phyloP scores from a whole-genome alignment of 768 basidiomycete genomes.

The Boletus coccyginus region DNA sequence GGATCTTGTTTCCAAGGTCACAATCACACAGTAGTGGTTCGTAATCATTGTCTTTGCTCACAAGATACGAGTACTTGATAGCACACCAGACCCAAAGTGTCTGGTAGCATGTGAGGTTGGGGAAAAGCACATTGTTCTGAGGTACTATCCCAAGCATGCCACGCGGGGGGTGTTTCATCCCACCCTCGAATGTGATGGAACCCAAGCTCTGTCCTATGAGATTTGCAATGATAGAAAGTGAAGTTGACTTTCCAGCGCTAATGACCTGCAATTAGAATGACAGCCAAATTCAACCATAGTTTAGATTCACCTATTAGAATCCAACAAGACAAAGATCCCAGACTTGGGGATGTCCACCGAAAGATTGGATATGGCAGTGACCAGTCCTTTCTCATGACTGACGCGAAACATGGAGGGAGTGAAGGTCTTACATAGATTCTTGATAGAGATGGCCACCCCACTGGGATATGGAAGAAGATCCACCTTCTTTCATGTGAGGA shows the following conservation, averaged over 20 bases:
- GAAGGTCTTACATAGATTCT: constrained; percentile 59
- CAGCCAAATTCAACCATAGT: neutral
- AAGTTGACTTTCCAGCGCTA: constrained; percentile 78
- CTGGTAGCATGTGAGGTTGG: constrained; percentile 71
- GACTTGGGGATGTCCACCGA: constrained; percentile 65
- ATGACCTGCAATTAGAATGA: constrained; percentile 3
- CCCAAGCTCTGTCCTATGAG: constrained; percentile 62
- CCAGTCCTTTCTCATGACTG: constrained; percentile 41
- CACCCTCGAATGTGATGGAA: constrained; percentile 53
- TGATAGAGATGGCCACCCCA: constrained; percentile 58
- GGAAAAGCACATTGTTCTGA: constrained; percentile 81
- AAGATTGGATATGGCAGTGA: constrained; percentile 66
- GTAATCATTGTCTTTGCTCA: constrained; percentile 49
- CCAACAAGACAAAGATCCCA: constrained; percentile 76
- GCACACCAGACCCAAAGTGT: constrained; percentile 71
- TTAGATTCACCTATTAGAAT: constrained; percentile 58
- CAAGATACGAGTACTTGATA: constrained; percentile 55
- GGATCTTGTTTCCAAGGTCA: constrained; percentile 67
- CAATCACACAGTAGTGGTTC: constrained; percentile 67
- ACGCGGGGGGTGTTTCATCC: constrained; percentile 49
- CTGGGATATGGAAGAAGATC: constrained; percentile 30
- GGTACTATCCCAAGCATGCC: constrained; percentile 76
- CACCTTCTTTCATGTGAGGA: constrained; percentile 11
- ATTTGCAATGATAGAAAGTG: constrained; percentile 63
- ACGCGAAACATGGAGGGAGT: constrained; percentile 40